These are phyloP conservation scores for Entophlyctis luteolus DNA, from an alignment of 192 early-diverging fungal genomes.

Conservation along the genomic window DNA sequence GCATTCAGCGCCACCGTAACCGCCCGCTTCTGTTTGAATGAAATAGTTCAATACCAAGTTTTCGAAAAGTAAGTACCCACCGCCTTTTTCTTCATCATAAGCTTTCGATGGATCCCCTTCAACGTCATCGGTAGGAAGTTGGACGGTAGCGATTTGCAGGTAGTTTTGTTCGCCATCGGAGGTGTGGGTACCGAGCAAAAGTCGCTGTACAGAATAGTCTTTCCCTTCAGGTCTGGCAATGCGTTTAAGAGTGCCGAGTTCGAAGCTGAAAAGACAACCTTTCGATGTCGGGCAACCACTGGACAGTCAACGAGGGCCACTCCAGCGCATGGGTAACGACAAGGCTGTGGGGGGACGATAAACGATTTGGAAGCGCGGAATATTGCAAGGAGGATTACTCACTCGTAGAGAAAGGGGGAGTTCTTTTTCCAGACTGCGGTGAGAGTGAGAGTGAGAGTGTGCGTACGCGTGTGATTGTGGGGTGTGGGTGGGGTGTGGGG, in stretches of 20 bases:
- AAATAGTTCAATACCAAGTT: too few relatives aligned
- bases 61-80: conserved; percentile 30
- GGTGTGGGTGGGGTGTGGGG: too few relatives aligned
- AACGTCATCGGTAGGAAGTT: conserved; percentile 71
- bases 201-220: conserved; percentile 82
- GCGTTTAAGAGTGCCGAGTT: not conserved
- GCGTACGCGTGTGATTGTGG: not conserved
- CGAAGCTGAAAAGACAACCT: conserved; percentile 39
- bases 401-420: conserved; percentile 96
- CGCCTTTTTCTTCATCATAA: conserved; percentile 71
- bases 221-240: conserved; percentile 75
- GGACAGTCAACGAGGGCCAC: conserved; percentile 95
- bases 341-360: conserved; percentile 41
- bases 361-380: not conserved
- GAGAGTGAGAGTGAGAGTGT: not conserved
- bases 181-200: conserved; percentile 94
- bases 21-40: conserved; percentile 62
- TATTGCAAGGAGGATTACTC: conserved; percentile 1
- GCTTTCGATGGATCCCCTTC: conserved; percentile 50
- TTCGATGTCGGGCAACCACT: conserved; percentile 96
- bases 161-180: conserved; percentile 95
- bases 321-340: conserved; percentile 97
- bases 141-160: conserved; percentile 89
- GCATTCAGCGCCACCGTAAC: conserved; percentile 76
- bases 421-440: conserved; percentile 92